Base-by-base conservation (phyloP, 75 land plant species). In the Chamaecyparis obtusa region DNA sequence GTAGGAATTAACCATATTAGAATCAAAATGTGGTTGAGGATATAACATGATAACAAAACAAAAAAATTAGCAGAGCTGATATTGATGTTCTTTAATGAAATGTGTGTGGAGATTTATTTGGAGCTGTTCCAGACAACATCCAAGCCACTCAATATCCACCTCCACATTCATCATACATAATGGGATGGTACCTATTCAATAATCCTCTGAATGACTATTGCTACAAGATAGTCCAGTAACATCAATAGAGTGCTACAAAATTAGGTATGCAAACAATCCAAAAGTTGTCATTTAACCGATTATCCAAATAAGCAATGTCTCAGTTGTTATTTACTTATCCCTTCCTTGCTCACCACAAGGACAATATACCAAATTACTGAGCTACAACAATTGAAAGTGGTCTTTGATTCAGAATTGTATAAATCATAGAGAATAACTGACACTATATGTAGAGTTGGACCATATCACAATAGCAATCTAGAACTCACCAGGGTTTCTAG, bases 401-500 rank as follows among this genome's bases (percentile, higher is more conserved):
- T 81, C 3, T 21, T 81, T 24, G 15, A 41, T 39, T 37, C 83
- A 41, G 27, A 80, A 80, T 9, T 44, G 48, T 27, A 44, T 10
- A n/a, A 39, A 24, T 24, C n/a, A 43, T 39, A 37, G 43, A 11
- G 49, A 81, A 43, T 44, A 10, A 81, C 9, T 27, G 14, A 24
- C 11, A 21, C 11, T 11, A 81, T 9, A 81, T 37, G 13, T 81
- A 30, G 46, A 44, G 46, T 44, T 44, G 46, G 33, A 6, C 9
- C 83, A 81, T 44, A 81, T 78, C 41, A 44, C 83, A 81, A n/a
- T 44, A 81, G 14, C 33, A 46, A 81, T 41, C 36, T 49, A 46
- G 36, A 36, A 76, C 55, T 92, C 55, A 97, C 99, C 95, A 97
- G 88, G 79, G 95, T 93, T 82, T 97, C 99, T 48, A 97, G 90